These are phyloP conservation scores for Colletotrichum eremochloae DNA, from an alignment of 2,329 filamentous ascomycete genomes.

Conservation along the genomic window DNA sequence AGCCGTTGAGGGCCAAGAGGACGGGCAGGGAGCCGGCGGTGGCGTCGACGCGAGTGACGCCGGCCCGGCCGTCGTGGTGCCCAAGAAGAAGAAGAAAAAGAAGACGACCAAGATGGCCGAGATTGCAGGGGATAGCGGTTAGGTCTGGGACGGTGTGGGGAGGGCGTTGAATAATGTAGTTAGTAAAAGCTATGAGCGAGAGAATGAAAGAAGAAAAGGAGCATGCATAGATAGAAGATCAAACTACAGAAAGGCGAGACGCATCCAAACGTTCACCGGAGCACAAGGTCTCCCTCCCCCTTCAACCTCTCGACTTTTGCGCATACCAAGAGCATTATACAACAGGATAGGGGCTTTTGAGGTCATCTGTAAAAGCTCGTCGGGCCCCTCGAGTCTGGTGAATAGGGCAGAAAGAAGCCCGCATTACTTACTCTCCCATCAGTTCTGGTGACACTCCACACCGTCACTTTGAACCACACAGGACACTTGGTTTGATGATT, in stretches of 20 bases:
- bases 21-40: background rate
- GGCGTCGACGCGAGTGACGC: background rate
- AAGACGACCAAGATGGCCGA: conserved; percentile 46
- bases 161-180: background rate
- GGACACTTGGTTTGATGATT: background rate
- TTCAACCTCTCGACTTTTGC: background rate
- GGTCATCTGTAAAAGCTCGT: too few species aligned
- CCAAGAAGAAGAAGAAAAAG: conserved; percentile 58
- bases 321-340: background rate
- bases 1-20: background rate
- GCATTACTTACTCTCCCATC: background rate
- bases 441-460: background rate
- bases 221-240: background rate
- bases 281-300: background rate
- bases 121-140: conserved; percentile 31
- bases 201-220: background rate
- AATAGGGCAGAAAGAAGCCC: background rate
- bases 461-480: background rate
- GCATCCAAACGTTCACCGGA: background rate
- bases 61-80: conserved; percentile 47
- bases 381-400: background rate
- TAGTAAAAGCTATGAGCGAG: background rate
- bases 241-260: background rate
- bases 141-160: background rate
- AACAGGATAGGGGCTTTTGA: too few species aligned